Base-by-base conservation (phyloP, 2,329 filamentous ascomycete species). In the Penicillium fuscoglaucum region DNA sequence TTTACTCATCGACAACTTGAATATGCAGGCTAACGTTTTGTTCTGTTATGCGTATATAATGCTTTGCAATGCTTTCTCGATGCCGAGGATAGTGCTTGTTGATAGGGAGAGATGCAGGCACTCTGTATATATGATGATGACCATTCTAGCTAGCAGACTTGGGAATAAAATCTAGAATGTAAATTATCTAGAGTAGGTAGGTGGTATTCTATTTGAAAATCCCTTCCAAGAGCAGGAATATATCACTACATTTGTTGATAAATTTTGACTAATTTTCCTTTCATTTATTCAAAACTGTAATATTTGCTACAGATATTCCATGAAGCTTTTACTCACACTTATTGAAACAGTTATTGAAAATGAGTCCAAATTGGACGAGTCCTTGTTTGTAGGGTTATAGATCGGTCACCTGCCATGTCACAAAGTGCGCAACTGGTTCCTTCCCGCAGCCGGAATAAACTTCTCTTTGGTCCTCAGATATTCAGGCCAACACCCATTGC, bases 381-480 rank as follows among this genome's bases (percentile, higher is more conserved):
- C 13, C 21, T 24, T 43, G 40, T 24, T 43, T 10, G 2, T 40
- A 19, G 35, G 2, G 41, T 24, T 50, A 50, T 44, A 52, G 41
- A 41, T 21, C 41, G 12, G 31, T 45, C 40, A 52, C 45, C 17
- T 46, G 53, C 48, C 47, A 41, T 44, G 24, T 48, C 29, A 50
- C 9, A 35, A 45, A 35, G 52, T 59, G 66, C 70, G 51, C 51
- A 41, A 45, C 26, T 55, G 70, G 70, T 48, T 26, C 33, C 31
- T 62, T 52, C 44, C 53, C 61, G 55, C 54, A 24, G 61, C 70
- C 70, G 70, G 67, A 73, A 68, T 64, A 68, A 70, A 69, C 66
- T 66, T 67, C 61, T 67, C 63, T 62, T 58, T 51, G 58, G 39
- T 26, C 56, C 37, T 57, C 40, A 35, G 49, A 57, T 48, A 46